Evolutionary conservation across 2,329 filamentous ascomycete species (phyloP), one percentile per base, ranked within the genome.

Genomic region (Ilyonectria destructans): DNA sequence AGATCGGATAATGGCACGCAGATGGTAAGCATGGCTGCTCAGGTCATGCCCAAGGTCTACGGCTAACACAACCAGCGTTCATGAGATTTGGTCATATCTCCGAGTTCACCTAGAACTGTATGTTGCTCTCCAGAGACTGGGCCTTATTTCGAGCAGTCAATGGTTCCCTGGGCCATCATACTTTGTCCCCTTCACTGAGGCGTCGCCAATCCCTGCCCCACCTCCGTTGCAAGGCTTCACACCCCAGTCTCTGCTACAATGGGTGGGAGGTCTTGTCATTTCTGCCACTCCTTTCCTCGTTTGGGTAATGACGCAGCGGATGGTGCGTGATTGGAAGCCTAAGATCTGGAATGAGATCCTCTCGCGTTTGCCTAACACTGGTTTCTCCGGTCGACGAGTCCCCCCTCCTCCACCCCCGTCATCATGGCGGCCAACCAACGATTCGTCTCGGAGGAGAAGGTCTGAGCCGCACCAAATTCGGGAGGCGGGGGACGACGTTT

Each of bases 101-200:
- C 81, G 82, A 43, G 80, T 85, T 9, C 87, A 90, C 69, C 72
- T 90, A 1, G 85, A 88, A 58, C 75, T 88, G 5, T 88, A 84
- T 69, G 79, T 84, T n/a, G 84, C 85, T 23, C 77, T 90, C 51
- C 88, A 90, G 69, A 82, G 86, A 55, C 78, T 87, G 8, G 85
- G 85, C 7, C 77, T 90, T 15, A 78, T 86, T 49, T 78, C 86
- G 0, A 75, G 79, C 13, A 80, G 71, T 13, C 79, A 78, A 8
- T 77, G 77, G 77, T 77, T 89, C 3, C 88, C 88, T 0, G 77
- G 74, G 8, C 79, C 80, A 43, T 80, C 77, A 6, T 90, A 85
- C 75, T 89, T 89, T 70, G 74, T 90, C 19, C 88, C 88, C 0
- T 90, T 89, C 55, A 85, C 86, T 13, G 73, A 79, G 8, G 78